Evolutionary conservation across 805 yeast species (phyloP).

Genomic region (Candida stauntonica): DNA sequence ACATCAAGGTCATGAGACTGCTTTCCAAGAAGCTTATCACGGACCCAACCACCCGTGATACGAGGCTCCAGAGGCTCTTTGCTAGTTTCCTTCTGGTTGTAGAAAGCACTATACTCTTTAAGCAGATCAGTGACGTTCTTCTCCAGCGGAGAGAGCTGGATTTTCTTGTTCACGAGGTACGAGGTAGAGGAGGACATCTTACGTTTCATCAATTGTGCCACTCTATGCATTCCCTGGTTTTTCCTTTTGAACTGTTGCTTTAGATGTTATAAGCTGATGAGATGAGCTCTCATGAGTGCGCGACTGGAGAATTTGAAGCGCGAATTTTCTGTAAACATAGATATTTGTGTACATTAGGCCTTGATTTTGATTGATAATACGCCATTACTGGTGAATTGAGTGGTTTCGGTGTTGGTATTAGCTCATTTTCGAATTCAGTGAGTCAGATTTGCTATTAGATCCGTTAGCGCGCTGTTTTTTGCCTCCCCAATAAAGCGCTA

Average conservation of each 20-base stretch:
- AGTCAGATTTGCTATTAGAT: no score
- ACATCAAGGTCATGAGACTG: constrained; percentile 87
- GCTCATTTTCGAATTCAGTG: neutral
- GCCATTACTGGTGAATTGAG: neutral
- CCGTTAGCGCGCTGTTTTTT: no score
- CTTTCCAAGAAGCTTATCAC: constrained; percentile 83
- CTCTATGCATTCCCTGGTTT: neutral
- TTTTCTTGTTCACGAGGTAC: constrained; percentile 15
- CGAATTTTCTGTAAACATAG: neutral
- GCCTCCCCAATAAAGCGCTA: neutral
- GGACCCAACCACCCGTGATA: constrained; percentile 98
- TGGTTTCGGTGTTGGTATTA: neutral
- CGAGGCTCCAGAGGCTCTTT: constrained; percentile 47
- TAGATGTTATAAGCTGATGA: no score
- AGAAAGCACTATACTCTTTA: constrained; percentile 33
- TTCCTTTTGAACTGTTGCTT: no score
- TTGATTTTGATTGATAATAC: neutral
- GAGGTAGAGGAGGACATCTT: constrained; percentile 13
- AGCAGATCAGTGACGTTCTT: constrained; percentile 36
- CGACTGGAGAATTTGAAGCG: neutral
- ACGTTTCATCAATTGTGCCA: constrained; percentile 11
- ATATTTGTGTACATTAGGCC: neutral
- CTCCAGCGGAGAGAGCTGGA: constrained; percentile 39
- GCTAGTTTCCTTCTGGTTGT: constrained; percentile 3
- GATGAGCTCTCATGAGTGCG: neutral